Percentiles rank a stretch among this genome's conserved stretches.
Evolutionary conservation across 768 basidiomycete genomes (phyloP).

Genomic region (Lactifluus pinguis): DNA sequence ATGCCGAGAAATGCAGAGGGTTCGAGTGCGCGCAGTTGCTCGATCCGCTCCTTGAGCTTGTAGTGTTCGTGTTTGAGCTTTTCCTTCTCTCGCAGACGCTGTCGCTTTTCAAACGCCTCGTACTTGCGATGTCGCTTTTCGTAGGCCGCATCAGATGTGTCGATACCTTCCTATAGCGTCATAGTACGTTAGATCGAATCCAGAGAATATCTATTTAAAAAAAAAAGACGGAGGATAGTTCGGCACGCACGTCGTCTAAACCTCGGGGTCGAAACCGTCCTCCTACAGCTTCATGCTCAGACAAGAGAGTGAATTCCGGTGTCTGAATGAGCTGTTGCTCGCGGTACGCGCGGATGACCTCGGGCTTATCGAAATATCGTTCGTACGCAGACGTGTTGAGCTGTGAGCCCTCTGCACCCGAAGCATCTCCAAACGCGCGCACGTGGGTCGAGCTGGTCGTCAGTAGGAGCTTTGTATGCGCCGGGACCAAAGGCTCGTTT

Average conservation of each 20-base stretch:
- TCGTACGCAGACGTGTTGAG: constrained; percentile 56
- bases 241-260: constrained; percentile 55
- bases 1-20: constrained; percentile 55
- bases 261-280: constrained; percentile 63
- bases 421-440: constrained; percentile 30
- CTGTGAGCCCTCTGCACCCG: constrained; percentile 30
- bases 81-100: constrained; percentile 82
- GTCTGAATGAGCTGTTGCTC: constrained; percentile 70
- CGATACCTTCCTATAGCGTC: constrained; percentile 38
- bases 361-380: constrained; percentile 70
- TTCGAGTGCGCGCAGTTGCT: constrained; percentile 72
- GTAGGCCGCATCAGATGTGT: constrained; percentile 76
- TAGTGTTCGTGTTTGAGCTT: constrained; percentile 88
- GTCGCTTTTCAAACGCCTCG: constrained; percentile 78
- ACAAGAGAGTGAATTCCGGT: constrained; percentile 49
- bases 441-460: constrained; percentile 59
- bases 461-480: constrained; percentile 55
- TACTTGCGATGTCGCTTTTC: constrained; percentile 79
- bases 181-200: constrained; percentile 9
- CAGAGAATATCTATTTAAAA: constrained; percentile 8
- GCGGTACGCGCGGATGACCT: constrained; percentile 62
- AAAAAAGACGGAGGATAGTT: background rate
- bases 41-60: constrained; percentile 82
- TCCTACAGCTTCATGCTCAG: constrained; percentile 46
- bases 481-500: constrained; percentile 62